These are phyloP conservation scores for Paraleonurus japonicus DNA, from an alignment of 257 asterid genomes.

Conservation along the genomic window DNA sequence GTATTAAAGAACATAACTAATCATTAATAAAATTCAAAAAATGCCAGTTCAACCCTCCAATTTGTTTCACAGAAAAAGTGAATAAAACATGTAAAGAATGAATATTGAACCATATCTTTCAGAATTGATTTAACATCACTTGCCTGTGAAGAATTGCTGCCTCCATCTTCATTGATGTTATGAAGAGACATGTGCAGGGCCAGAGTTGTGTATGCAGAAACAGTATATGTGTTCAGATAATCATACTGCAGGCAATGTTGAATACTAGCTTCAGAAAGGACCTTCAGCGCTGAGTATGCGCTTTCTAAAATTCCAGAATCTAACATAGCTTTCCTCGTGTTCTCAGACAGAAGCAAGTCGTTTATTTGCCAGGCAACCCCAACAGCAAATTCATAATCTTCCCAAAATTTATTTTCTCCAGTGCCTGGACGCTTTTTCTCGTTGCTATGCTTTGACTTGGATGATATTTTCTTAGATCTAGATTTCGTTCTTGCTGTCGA, in stretches of 20 bases:
- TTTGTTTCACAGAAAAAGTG: not conserved
- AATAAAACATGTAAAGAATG: not conserved
- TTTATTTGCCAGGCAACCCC: constrained; percentile 95
- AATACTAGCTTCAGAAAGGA: constrained; percentile 74
- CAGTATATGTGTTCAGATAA: constrained; percentile 40
- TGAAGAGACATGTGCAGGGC: constrained; percentile 65
- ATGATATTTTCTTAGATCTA: constrained; percentile 40
- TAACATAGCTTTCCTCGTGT: constrained; percentile 55
- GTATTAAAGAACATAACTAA: not conserved
- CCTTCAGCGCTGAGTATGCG: constrained; percentile 58
- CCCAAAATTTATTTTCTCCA: constrained; percentile 34
- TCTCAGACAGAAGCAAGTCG: constrained; percentile 70
- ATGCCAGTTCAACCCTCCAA: not conserved
- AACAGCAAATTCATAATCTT: constrained; percentile 63
- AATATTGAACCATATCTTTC: constrained; percentile 16
- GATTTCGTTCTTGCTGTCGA: constrained; percentile 42
- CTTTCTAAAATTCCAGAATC: constrained; percentile 44
- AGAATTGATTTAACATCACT: constrained; percentile 38
- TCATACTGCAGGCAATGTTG: constrained; percentile 58
- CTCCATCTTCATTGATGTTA: constrained; percentile 40
- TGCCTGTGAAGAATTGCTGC: constrained; percentile 48
- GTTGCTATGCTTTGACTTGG: constrained; percentile 39
- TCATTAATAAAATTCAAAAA: not conserved
- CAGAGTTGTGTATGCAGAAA: constrained; percentile 73
- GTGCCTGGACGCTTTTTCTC: constrained; percentile 36